Percentiles rank a stretch among this genome's conserved stretches.
phyloP scores from a whole-genome alignment of 208 protist genomes.

The Leishmania amazonensis region DNA sequence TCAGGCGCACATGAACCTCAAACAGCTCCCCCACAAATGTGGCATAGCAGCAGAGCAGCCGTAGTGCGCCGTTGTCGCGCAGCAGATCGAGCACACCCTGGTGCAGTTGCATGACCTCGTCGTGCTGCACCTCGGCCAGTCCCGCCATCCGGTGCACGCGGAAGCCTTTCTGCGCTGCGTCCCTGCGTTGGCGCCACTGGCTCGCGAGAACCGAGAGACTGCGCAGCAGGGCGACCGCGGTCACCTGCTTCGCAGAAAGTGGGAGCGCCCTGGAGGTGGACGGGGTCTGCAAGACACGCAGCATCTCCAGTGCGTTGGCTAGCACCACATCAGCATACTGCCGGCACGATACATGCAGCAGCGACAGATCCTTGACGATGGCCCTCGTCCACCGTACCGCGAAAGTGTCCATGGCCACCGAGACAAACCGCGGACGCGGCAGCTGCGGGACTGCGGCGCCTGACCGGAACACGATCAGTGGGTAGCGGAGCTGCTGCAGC shows the following conservation, averaged over 20 bases:
- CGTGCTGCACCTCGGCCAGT: not conserved
- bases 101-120: slow-evolving; percentile 12
- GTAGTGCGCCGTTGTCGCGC: slow-evolving; percentile 41
- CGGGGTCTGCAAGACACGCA: slow-evolving; percentile 13
- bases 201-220: slow-evolving; percentile 12
- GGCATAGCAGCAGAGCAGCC: slow-evolving; percentile 64
- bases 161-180: not conserved
- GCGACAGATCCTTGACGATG: slow-evolving; percentile 8
- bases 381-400: slow-evolving; percentile 15
- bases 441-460: not conserved
- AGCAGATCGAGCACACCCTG: slow-evolving; percentile 33
- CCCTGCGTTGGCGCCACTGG: slow-evolving; percentile 8
- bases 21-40: slow-evolving; percentile 55
- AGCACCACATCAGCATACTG: slow-evolving; percentile 13
- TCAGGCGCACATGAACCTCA: slow-evolving; percentile 40
- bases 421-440: not conserved
- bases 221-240: slow-evolving; percentile 13
- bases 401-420: slow-evolving; percentile 19
- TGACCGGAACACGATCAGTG: not conserved
- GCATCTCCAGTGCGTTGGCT: slow-evolving; percentile 21
- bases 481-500: slow-evolving; percentile 13
- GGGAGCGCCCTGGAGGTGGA: slow-evolving; percentile 10
- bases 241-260: slow-evolving; percentile 17
- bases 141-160: not conserved
- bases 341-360: not conserved